Base-by-base conservation (phyloP, 805 yeast genomes). In the Nakazawaea ambrosiae region DNA sequence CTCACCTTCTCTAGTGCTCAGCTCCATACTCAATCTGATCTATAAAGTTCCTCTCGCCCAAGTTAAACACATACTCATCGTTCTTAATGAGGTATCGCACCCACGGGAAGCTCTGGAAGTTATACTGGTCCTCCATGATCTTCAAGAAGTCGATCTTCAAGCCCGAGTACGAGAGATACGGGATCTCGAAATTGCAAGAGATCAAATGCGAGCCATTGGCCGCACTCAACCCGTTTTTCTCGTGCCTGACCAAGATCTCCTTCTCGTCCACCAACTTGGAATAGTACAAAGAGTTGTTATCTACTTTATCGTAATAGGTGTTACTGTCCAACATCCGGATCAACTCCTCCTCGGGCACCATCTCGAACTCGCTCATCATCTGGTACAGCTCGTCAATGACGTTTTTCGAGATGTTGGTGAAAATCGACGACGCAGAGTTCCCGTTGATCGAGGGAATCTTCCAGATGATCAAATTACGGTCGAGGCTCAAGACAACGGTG, bases 391-490 rank as follows among this genome's bases (percentile, higher is more conserved):
- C 39, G 17, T 34, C 33, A 4, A 25, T 27, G 11, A 14, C 12
- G n/a, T 34, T 31, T 23, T 15, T 16, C 22, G 36, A 34, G 18
- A 55, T 60, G 20, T 39, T 20, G 2, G 40, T 36, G 42, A 33
- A 35, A 14, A 29, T 41, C 4, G 35, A 28, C 10, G 28, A 23
- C 2, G 39, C n/a, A 26, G 59, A 49, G 33, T 49, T 49, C 2
- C 96, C 96, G 15, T 74, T 75, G 39, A 86, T 57, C 16, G 78
- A 65, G 4, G 72, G 75, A 14, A 88, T 68, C 31, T 70, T 70
- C 97, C 97, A 89, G 1, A 80, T 55, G 2, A 89, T 58, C 37
- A 74, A 75, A 23, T 81, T 73, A 31, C 73, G 68, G 45, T 87
- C 90, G 5, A 92, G 68, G 41, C 78, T 78, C 53, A 79, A 84